Evolutionary conservation across 441 rosid species (phyloP).

Genomic region (Bocquillonia castaneifolia): DNA sequence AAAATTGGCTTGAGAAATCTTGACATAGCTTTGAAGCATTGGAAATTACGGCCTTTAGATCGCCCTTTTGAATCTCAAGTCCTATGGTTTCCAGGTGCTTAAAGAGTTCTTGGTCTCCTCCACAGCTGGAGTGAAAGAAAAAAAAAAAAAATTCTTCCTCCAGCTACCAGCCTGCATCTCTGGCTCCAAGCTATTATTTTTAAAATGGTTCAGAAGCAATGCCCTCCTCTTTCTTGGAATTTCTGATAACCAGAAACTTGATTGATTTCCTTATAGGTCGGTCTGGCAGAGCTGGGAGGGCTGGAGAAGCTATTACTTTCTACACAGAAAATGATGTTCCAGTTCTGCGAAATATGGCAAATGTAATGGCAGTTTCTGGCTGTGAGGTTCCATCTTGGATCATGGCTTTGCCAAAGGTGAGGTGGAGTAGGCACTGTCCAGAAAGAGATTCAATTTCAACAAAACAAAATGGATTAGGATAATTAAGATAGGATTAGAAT

Average conservation of each 20-base stretch:
- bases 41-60: too few relatives aligned
- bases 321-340: slow-evolving; percentile 81
- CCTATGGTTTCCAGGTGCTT: not conserved
- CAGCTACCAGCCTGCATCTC: too few relatives aligned
- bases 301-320: slow-evolving; percentile 80
- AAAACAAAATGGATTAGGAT: slow-evolving; percentile 40
- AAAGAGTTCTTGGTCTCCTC: not conserved
- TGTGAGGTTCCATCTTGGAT: slow-evolving; percentile 92
- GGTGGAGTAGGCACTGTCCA: slow-evolving; percentile 83
- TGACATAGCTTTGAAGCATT: not conserved
- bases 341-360: slow-evolving; percentile 71
- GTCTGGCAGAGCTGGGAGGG: slow-evolving; percentile 90
- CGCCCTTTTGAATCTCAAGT: not conserved
- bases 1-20: not conserved
- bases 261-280: slow-evolving; percentile 46
- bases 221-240: not conserved
- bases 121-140: too few relatives aligned
- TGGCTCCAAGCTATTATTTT: too few relatives aligned
- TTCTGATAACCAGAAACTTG: slow-evolving; percentile 9
- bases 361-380: slow-evolving; percentile 71
- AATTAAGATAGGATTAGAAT: slow-evolving; percentile 16
- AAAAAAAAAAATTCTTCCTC: too few relatives aligned
- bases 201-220: not conserved
- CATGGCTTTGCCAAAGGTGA: slow-evolving; percentile 53
- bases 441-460: slow-evolving; percentile 66